Conservation (phyloP, 108 stramenopile species). For the Halocafeteria seosinensis region DNA sequence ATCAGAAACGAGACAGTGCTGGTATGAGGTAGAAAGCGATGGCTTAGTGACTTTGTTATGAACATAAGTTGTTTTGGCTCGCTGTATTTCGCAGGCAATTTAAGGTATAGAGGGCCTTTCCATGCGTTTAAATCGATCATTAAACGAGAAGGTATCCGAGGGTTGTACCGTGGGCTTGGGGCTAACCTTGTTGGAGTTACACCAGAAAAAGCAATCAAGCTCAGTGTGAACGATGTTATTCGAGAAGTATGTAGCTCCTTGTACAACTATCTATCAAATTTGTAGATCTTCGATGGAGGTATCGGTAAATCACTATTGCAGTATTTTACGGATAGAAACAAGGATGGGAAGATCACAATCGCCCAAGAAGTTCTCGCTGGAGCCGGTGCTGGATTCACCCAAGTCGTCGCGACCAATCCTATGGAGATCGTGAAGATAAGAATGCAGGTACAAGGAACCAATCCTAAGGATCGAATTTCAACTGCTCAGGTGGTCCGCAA, state of each 20-base stretch:
- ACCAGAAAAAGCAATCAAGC: slow-evolving; percentile 40
- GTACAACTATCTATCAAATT: too few species aligned
- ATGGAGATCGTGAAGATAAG: slow-evolving; percentile 53
- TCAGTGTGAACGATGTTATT: slow-evolving; percentile 37
- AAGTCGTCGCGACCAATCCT: slow-evolving; percentile 51
- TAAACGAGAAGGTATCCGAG: neutral
- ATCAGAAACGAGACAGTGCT: slow-evolving; percentile 2
- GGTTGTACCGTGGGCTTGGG: neutral
- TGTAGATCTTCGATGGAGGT: too few species aligned
- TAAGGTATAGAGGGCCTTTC: neutral
- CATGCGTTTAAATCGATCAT: neutral
- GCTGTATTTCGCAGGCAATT: neutral
- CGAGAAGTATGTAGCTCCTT: slow-evolving; percentile 8
- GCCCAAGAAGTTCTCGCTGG: slow-evolving; percentile 30
- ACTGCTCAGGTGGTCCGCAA: slow-evolving; percentile 19
- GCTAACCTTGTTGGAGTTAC: slow-evolving; percentile 2
- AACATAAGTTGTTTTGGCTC: neutral
- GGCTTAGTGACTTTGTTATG: neutral
- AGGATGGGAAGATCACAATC: neutral
- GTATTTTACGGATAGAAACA: neutral
- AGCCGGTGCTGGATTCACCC: slow-evolving; percentile 41
- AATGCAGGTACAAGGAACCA: slow-evolving; percentile 28
- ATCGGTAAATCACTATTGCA: too few species aligned
- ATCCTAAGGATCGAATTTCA: slow-evolving; percentile 3
- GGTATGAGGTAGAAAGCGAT: neutral